Base-by-base conservation (phyloP, 768 basidiomycete genomes). In the Leucogyrophana mollusca region DNA sequence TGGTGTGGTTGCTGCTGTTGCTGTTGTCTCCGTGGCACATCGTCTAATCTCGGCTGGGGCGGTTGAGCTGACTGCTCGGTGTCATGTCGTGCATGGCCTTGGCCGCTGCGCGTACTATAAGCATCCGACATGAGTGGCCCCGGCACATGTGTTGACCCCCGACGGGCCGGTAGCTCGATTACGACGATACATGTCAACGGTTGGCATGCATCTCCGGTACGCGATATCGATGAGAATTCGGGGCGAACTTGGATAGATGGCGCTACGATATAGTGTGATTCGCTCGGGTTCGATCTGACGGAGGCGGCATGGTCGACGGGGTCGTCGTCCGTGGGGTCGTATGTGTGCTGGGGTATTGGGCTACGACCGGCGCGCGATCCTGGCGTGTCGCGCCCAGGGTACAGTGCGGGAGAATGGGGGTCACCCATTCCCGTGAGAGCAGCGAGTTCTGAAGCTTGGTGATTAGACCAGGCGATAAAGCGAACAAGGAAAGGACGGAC, bases 241-340 rank as follows among this genome's bases (percentile, higher is more conserved):
- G 95, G 84, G 35, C 93, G 83, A 59, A 97, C 90, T 62, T 91
- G 88, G 59, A 99, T 96, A 20, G 87, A 84, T 6, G 96, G 96
- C 1, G 93, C 83, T 59, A 96, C 87, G 53, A 98, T 80, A 59
- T 89, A 91, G 47, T 78, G 74, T 18, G 77, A 62, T 46, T 82
- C 76, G 44, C 61, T 64, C 40, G 68, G 66, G 20, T 60, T 62
- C 17, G 78, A 79, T 55, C 72, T 78, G 53, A 76, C 66, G 39
- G 80, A 77, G 44, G 67, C 60, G 18, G 68, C 66, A 43, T 77
- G 72, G 49, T 93, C 89, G 39, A 90, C 68, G 4, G 90, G 87
- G 67, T 97, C 94, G 64, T 97, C 94, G 43, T 88, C 87, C 52
- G 74, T 82, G 25, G 86, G 87, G 60, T 89, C 87, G 58, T 78